A percentile compares a stretch with the other conserved stretches of the same genome.
These are phyloP conservation scores for Rhodosporidiobolus sp. DNA, from an alignment of 768 basidiomycete species.

Conservation along the genomic window DNA sequence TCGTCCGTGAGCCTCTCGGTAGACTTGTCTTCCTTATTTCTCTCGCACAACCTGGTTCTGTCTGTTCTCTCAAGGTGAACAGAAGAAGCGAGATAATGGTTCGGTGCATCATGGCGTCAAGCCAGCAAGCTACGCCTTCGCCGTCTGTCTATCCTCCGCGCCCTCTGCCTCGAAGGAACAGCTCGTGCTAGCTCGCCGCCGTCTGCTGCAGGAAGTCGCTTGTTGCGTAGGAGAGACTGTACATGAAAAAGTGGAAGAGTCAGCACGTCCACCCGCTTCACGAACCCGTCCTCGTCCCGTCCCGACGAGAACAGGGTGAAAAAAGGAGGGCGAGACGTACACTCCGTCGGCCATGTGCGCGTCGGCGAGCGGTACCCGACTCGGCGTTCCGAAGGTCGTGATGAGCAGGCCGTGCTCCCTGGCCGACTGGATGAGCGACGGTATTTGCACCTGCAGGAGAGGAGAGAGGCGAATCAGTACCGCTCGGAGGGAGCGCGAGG, in stretches of 20 bases:
- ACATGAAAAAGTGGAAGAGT: background rate
- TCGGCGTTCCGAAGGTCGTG: conserved; percentile 63
- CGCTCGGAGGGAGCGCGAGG: background rate
- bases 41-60: too few species aligned
- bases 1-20: too few species aligned
- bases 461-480: background rate
- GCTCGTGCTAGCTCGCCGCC: conserved; percentile 5
- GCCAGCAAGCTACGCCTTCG: background rate
- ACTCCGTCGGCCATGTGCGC: conserved; percentile 50
- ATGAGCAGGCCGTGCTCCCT: conserved; percentile 84
- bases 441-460: conserved; percentile 69
- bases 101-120: background rate
- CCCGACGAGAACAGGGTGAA: background rate
- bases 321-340: background rate
- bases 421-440: conserved; percentile 81
- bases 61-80: too few species aligned
- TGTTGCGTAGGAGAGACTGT: conserved; percentile 33
- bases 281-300: too few species aligned
- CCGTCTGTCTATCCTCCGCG: background rate
- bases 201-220: conserved; percentile 33
- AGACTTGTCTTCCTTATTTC: too few species aligned
- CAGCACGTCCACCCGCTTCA: background rate
- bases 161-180: background rate
- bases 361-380: conserved; percentile 45
- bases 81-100: too few species aligned